Evolutionary conservation across 2,329 filamentous ascomycete species (phyloP).

Genomic region (Fusarium irregulare): DNA sequence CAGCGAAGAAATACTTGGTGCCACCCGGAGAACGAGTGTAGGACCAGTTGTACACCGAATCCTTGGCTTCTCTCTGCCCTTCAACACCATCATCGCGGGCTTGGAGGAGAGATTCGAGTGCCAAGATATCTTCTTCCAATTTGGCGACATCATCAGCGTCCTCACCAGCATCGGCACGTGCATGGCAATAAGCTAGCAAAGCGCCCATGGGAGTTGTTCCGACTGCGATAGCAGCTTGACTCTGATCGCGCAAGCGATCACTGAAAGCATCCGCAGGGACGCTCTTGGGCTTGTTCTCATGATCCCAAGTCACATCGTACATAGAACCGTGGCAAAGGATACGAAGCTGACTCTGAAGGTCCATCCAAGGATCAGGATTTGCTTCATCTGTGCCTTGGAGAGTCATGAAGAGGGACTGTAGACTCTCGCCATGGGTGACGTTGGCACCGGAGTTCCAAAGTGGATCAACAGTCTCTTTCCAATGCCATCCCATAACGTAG

Average conservation of each 20-base stretch:
- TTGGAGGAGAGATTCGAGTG: neutral
- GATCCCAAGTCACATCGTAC: slow-evolving; percentile 54
- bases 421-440: neutral
- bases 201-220: slow-evolving; percentile 56
- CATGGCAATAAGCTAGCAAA: slow-evolving; percentile 48
- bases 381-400: neutral
- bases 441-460: neutral
- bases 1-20: neutral
- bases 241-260: slow-evolving; percentile 33
- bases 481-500: neutral
- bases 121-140: neutral
- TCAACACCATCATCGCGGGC: neutral
- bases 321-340: slow-evolving; percentile 52
- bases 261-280: slow-evolving; percentile 49
- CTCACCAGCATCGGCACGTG: neutral
- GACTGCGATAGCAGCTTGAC: slow-evolving; percentile 45
- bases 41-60: neutral
- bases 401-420: neutral
- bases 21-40: neutral
- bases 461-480: neutral
- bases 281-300: slow-evolving; percentile 39
- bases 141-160: neutral
- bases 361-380: slow-evolving; percentile 29
- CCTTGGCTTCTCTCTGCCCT: neutral
- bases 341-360: slow-evolving; percentile 22